Evolutionary conservation across 805 yeast genomes (phyloP), one percentile per base, ranked within the genome.

Genomic region (Yarrowia yakushimensis): DNA sequence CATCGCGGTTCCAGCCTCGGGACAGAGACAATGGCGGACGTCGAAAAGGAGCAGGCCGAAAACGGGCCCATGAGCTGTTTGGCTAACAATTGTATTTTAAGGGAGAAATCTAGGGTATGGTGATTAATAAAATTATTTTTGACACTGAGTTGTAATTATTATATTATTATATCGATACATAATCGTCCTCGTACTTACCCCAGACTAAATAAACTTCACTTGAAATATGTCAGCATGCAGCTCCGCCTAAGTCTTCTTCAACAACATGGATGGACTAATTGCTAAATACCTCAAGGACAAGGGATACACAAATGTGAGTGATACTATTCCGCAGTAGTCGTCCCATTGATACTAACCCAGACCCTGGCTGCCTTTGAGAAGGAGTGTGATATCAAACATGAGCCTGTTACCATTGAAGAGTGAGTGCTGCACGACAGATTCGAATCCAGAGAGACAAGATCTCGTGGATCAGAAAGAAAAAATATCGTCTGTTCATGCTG

Each of bases 11-110:
- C 18, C 8, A 15, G 37, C 60, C 60, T 13, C 60, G 60, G 0
- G 42, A 34, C 7, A 27, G 15, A 7, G 22, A 9, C 4, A 20
- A 20, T 17, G n/a, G 20, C 3, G 34, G 39, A 10, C 33, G 50
- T 15, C 37, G 37, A 20, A 50, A 17, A 12, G 42, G 43, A 8
- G 33, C 23, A 17, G 30, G 22, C 22, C 42, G 59, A 25, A 3
- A 31, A 31, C 18, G 60, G 37, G 60, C 46, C 27, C 60, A 55
- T 11, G 60, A 55, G 28, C 41, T 55, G 37, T 55, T 55, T 39
- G 60, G 60, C 48, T 55, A 55, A 55, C 37, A 15, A 17, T 34
- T 55, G 48, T 37, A 55, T 55, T 39, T 39, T 28, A 31, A 25
- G 17, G 23, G 22, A 3, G 42, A 18, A n/a, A n/a, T n/a, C 9